Base-by-base conservation (phyloP, 2,329 filamentous ascomycete species). In the Exophiala oligosperma region DNA sequence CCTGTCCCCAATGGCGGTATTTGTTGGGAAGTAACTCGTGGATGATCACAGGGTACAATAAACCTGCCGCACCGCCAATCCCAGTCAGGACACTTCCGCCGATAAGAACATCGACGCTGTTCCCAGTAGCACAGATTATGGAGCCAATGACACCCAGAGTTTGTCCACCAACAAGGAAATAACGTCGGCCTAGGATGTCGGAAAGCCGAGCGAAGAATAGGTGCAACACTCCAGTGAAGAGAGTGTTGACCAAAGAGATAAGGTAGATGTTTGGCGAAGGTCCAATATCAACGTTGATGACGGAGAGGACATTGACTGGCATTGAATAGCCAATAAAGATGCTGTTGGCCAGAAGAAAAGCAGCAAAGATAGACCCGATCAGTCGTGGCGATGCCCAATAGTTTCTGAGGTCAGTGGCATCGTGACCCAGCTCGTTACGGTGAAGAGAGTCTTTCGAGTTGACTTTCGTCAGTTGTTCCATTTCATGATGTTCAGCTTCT, bases 21-120 rank as follows among this genome's bases (percentile, higher is more conserved):
- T 72, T 72, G 64, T 74, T 76, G 12, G 73, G 72, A 8, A 76
- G 71, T 23, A 77, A 65, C 64, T 77, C 75, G 14, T 67, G 69
- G 56, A 74, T 67, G 38, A 74, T 69, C 44, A 72, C 72, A 54
- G 68, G 69, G 68, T 73, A 76, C 9, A 71, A 72, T 23, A 75
- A 66, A 60, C 76, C 73, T 3, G 70, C 69, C 5, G 73, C 64
- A 7, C 69, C 71, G 4, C 72, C 73, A 8, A 75, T 65, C 12
- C 74, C 76, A 32, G 69, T 65, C 38, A 77, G 67, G 24, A 70
- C 69, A 52, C 66, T 73, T 24, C 71, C 73, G 2, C 65, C 71
- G 58, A 77, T 77, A 37, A 77, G 60, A 8, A 67, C 69, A 52
- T 70, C 69, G 60, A 77, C 65, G 49, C 63, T 70, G 38, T 70